Evolutionary conservation across 371 early-diverging fungal genomes (phyloP).

Genomic region (Syncephalastrum racemosum): DNA sequence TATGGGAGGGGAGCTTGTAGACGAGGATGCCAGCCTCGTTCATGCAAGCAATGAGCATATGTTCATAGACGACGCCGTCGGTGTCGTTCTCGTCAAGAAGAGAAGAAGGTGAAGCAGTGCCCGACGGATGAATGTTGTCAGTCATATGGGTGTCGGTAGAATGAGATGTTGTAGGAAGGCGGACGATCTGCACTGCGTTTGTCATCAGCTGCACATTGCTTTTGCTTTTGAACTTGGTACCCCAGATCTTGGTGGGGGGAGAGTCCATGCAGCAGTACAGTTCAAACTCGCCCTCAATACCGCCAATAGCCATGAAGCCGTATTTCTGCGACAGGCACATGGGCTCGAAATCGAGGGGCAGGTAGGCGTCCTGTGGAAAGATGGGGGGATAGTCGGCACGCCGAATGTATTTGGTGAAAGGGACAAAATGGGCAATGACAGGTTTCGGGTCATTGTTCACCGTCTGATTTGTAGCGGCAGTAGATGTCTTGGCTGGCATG

Average conservation of each 20-base stretch:
- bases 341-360: constrained; percentile 37
- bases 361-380: constrained; percentile 26
- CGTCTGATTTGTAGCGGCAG: constrained; percentile 3
- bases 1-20: constrained; percentile 42
- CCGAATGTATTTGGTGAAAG: constrained; percentile 49
- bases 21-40: constrained; percentile 51
- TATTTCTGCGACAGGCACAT: constrained; percentile 53
- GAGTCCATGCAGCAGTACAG: constrained; percentile 51
- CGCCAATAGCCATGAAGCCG: constrained; percentile 59
- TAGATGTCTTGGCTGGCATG: neutral
- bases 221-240: constrained; percentile 35
- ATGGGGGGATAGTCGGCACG: constrained; percentile 35
- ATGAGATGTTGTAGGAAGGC: constrained; percentile 22
- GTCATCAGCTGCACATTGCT: constrained; percentile 49
- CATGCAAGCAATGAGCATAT: constrained; percentile 41
- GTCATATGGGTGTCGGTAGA: neutral
- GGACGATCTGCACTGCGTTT: constrained; percentile 56
- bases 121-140: neutral
- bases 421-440: constrained; percentile 24
- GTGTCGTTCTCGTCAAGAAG: neutral
- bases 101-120: no score
- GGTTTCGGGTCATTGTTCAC: constrained; percentile 3
- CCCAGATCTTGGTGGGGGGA: constrained; percentile 39
- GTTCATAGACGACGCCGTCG: constrained; percentile 15
- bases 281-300: constrained; percentile 45